phyloP scores from a whole-genome alignment of 495 filamentous ascomycete species.

The Annulohypoxylon nitens region DNA sequence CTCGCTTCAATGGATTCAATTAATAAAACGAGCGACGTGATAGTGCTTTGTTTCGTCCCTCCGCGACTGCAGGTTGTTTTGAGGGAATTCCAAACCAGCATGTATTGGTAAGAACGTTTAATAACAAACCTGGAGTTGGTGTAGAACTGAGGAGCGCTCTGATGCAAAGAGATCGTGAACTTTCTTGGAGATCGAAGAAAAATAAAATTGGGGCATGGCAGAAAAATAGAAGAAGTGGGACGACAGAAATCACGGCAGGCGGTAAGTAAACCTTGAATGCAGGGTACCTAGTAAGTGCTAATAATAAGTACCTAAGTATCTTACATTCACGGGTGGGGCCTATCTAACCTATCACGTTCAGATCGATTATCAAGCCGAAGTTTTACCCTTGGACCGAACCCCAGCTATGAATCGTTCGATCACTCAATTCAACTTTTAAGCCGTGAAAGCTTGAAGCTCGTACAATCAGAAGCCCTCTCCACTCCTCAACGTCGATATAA shows the following conservation, averaged over 20 bases:
- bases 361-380: slow-evolving; percentile 4
- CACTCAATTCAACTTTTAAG: slow-evolving; percentile 41
- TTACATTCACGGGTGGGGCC: not conserved
- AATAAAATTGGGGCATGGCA: slow-evolving; percentile 42
- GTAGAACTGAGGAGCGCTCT: slow-evolving; percentile 7
- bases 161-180: slow-evolving; percentile 17
- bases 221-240: slow-evolving; percentile 41
- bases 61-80: not conserved
- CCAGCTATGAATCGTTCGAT: slow-evolving; percentile 40
- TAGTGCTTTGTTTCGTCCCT: not conserved
- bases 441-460: slow-evolving; percentile 24
- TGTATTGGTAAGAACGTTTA: not conserved
- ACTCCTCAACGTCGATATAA: slow-evolving; percentile 38
- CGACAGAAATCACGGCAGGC: slow-evolving; percentile 26
- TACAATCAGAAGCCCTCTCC: slow-evolving; percentile 24
- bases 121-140: not conserved
- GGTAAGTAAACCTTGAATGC: slow-evolving; percentile 17
- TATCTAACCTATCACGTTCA: not conserved
- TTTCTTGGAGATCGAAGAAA: slow-evolving; percentile 31
- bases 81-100: not conserved
- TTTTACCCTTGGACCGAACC: slow-evolving; percentile 31
- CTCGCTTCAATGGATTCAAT: not conserved
- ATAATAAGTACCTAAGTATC: not conserved
- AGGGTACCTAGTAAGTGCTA: not conserved
- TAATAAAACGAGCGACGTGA: not conserved